Evolutionary conservation across 768 basidiomycete genomes (phyloP), one percentile per base, ranked within the genome.

Genomic region (Auricularia sp.): DNA sequence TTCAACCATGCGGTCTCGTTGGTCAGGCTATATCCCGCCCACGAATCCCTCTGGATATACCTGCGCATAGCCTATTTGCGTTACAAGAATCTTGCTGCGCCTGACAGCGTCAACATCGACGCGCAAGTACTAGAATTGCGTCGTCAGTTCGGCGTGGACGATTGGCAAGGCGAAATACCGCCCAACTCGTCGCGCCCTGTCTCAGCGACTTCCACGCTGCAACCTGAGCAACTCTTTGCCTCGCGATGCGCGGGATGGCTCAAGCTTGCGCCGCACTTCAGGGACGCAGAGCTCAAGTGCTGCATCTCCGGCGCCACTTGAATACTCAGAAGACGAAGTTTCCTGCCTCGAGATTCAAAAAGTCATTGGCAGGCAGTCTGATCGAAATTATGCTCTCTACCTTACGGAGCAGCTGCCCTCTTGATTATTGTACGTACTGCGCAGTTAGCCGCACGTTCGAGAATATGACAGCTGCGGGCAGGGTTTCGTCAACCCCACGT

Each of bases 31-130:
- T 88, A 82, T 69, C 83, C 87, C 1, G 67, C 75, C 33, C 83
- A 86, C 65, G 85, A 88, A 70, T 73, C 87, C 0, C 76, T 88
- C 18, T 88, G 87, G 86, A 74, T 84, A 66, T 51, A 51, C 21
- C 18, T 51, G 10, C 47, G 47, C 5, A 51, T 16, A 5, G 21
- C 18, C 18, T 21, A 14, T 42, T 14, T 42, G 39, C 14, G 47
- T 18, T 18, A 18, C 47, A 6, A 51, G 6, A 51, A 14, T 51
- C 1, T 18, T 18, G 18, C 11, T 8, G 11, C 18, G 18, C 11
- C 1, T 18, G 47, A 6, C 14, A 8, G 47, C 47, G 14, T 6
- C 10, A 51, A 1, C 10, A 51, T 18, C 21, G 21, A 51, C 47
- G 47, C 11, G 21, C 8, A 21, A 6, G 18, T 21, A 18, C 18